Evolutionary conservation across 2,329 filamentous ascomycete species (phyloP), one percentile per base, ranked within the genome.

Genomic region (Lachnellula hyalina): DNA sequence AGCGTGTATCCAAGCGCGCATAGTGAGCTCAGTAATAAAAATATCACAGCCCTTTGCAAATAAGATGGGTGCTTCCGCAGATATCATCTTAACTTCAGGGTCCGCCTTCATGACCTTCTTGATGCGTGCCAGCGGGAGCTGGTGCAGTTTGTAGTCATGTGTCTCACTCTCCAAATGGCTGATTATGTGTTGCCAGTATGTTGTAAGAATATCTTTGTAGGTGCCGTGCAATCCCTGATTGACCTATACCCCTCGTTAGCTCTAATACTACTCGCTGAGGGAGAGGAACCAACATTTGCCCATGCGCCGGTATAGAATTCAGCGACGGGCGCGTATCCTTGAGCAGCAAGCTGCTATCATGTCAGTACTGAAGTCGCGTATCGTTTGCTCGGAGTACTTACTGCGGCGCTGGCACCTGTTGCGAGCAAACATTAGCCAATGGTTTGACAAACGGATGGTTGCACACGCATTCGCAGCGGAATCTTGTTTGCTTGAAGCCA

Each of bases 31-130:
- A 1, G 92, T 96, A 69, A 99, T 99, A 75, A 99, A 99, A 69
- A 97, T 96, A 70, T 99, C 94, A 73, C 94, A 97, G 38, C 93
- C 94, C 74, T 99, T 99, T 50, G 94, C 94, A 68, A 99, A 99
- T 14, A 99, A 79, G 64, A 99, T 99, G 1, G 94, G 94, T 1
- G 94, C 94, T 74, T 99, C 94, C 8, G 94, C 94, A 4, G 92
- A 97, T 60, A 99, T 99, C 94, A 99, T 99, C 78, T 99, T 99
- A 47, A 99, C 94, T 67, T 99, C 94, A 0, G 94, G 94, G 65
- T 99, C 94, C 0, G 94, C 94, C 75, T 99, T 99, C 94, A 99
- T 99, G 63, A 99, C 94, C 73, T 99, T 99, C 79, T 99, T 99
- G 77, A 99, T 99, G 52, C 94, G 87, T n/a, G 94, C 94, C 41